Base-by-base conservation (phyloP, 768 basidiomycete genomes). In the Naganishia randhawae region DNA sequence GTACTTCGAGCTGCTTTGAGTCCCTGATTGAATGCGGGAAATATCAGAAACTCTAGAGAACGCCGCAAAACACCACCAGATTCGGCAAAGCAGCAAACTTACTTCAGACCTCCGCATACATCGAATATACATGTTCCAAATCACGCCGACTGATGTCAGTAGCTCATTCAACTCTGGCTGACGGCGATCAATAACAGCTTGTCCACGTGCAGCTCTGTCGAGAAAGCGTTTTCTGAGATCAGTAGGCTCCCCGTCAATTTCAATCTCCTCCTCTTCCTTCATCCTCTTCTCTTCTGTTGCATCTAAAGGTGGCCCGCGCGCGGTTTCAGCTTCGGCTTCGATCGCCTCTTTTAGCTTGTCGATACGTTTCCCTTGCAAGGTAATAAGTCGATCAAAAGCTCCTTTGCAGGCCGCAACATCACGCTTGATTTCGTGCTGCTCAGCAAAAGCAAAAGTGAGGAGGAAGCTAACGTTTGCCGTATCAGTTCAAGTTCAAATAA, bases 361-460 rank as follows among this genome's bases (percentile, higher is more conserved):
- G 25, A 82, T 72, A 32, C 79, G 73, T 6, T 66, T 61, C 54
- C 85, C 84, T 19, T 96, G 85, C 25, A 83, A 82, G 63, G 82
- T 83, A 48, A 95, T 82, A 78, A 97, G 87, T 70, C 84, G 85
- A 50, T 88, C 87, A 77, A 86, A 98, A 0, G 85, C 82, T 25
- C 82, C 76, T 74, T 92, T 90, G 41, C 89, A 88, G 48, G 88
- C 88, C 0, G 85, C 78, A 64, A 84, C 82, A 63, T 92, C 83
- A 76, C 85, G 87, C 80, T 81, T 85, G 74, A 76, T 81, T 82
- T 89, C 90, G 70, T 86, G 83, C 22, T 82, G 78, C 75, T 98
- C 95, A 41, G 87, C 87, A 70, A 89, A 89, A 6, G 93, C 89
- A 78, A 92, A 97, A 48, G 88, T 90, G n/a, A 99, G 83, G 4